Evolutionary conservation across 1,284 basidiomycete genomes (phyloP).

Genomic region (Microbotryomycetes sp.): DNA sequence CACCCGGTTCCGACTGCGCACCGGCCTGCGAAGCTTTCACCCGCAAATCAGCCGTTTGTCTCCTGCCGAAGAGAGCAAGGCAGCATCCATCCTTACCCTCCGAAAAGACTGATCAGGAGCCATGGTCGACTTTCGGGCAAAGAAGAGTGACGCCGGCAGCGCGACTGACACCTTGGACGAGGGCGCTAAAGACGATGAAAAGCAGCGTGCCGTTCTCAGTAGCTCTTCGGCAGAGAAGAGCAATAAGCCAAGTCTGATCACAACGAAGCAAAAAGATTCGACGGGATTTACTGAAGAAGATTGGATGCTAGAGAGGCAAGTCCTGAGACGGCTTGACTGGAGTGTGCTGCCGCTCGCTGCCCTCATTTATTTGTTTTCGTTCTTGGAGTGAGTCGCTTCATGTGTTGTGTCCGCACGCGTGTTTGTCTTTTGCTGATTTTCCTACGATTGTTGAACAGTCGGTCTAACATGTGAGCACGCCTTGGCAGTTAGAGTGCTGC

Average conservation of each 20-base stretch:
- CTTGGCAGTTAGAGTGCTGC: slow-evolving; percentile 15
- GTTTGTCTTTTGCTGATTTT: background rate
- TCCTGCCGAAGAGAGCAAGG: no score
- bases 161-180: no score
- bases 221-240: no score
- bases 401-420: background rate
- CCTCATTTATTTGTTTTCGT: slow-evolving; percentile 13
- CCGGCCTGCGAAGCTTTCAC: no score
- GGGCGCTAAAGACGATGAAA: background rate
- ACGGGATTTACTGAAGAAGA: slow-evolving; percentile 1
- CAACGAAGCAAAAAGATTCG: slow-evolving; percentile 1
- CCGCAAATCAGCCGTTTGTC: no score
- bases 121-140: no score
- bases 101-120: no score
- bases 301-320: slow-evolving; percentile 8
- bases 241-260: background rate
- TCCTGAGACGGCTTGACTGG: slow-evolving; percentile 19
- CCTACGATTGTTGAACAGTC: background rate
- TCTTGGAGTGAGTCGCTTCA: slow-evolving; percentile 7
- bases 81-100: no score
- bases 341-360: slow-evolving; percentile 18
- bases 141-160: no score
- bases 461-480: background rate
- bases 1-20: no score
- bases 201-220: background rate